These are phyloP conservation scores for Suillus weaverae DNA, from an alignment of 768 basidiomycete genomes.

Conservation along the genomic window DNA sequence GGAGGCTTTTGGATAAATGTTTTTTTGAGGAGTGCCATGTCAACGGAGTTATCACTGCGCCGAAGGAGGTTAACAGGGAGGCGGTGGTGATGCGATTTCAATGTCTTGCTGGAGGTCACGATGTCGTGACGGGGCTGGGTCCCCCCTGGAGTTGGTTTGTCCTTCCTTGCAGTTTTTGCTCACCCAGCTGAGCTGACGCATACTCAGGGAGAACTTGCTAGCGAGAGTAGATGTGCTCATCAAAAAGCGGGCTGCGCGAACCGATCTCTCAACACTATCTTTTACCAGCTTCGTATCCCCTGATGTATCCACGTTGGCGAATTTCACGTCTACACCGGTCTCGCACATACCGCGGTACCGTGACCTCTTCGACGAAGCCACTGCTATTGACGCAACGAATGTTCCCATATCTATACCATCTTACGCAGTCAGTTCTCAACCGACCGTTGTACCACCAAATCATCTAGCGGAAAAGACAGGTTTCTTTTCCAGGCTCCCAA, in stretches of 20 bases:
- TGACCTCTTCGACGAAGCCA: constrained; percentile 40
- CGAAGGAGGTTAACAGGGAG: constrained; percentile 50
- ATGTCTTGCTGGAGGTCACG: constrained; percentile 46
- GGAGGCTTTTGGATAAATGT: constrained; percentile 78
- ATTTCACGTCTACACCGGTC: constrained; percentile 11
- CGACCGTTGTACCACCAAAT: constrained; percentile 7
- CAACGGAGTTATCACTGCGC: constrained; percentile 36
- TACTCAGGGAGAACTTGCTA: constrained; percentile 21
- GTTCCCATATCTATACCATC: constrained; percentile 18
- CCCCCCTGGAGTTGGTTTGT: constrained; percentile 60
- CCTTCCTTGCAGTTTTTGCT: not conserved
- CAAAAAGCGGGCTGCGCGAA: constrained; percentile 25
- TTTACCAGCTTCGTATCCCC: constrained; percentile 1
- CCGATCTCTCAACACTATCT: not conserved
- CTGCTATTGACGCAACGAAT: constrained; percentile 21
- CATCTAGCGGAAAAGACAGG: constrained; percentile 54
- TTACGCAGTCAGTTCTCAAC: constrained; percentile 17
- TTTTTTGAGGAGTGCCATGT: constrained; percentile 70
- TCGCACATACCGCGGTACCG: constrained; percentile 55
- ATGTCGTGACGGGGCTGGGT: constrained; percentile 41
- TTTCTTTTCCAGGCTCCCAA: constrained; percentile 59
- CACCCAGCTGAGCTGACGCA: not conserved
- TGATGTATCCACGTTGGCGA: not conserved
- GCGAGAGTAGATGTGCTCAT: constrained; percentile 33
- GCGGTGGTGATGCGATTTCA: constrained; percentile 64